A percentile compares a stretch with the other conserved stretches of the same genome.
Conservation (phyloP, 352 stramenopile genomes). For the Globisporangium takayamanum region DNA sequence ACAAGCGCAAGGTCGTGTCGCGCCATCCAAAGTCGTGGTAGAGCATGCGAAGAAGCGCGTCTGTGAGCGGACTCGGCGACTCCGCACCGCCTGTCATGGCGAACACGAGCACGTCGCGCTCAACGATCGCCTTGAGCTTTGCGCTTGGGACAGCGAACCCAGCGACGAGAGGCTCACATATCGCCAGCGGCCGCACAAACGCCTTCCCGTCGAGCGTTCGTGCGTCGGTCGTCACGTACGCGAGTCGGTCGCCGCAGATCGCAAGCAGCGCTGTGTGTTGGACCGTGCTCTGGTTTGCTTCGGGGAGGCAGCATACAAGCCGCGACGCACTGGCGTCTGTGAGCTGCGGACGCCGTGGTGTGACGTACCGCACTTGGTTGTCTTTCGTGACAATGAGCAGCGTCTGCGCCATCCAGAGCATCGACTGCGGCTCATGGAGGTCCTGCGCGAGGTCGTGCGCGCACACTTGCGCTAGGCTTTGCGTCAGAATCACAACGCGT, state of each 20-base stretch:
- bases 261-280: conserved; percentile 31
- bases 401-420: conserved; percentile 67
- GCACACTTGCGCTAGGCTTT: conserved; percentile 26
- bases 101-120: conserved; percentile 58
- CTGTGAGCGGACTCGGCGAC: conserved; percentile 37
- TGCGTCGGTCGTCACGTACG: conserved; percentile 35
- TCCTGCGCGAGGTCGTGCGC: conserved; percentile 30
- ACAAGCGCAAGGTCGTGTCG: conserved; percentile 36
- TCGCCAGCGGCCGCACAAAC: conserved; percentile 32
- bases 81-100: conserved; percentile 31
- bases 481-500: conserved; percentile 51
- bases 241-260: conserved; percentile 47
- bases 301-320: conserved; percentile 28
- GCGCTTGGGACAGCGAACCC: conserved; percentile 29
- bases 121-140: conserved; percentile 46
- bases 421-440: conserved; percentile 33
- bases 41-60: conserved; percentile 31
- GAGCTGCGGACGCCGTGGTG: conserved; percentile 20
- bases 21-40: conserved; percentile 59
- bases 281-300: not conserved
- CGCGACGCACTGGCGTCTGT: conserved; percentile 7
- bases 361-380: conserved; percentile 48
- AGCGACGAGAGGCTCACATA: conserved; percentile 49
- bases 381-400: conserved; percentile 47
- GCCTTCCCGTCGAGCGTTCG: conserved; percentile 28